phyloP scores from a whole-genome alignment of 495 filamentous ascomycete species.

The Trichoderma virens region DNA sequence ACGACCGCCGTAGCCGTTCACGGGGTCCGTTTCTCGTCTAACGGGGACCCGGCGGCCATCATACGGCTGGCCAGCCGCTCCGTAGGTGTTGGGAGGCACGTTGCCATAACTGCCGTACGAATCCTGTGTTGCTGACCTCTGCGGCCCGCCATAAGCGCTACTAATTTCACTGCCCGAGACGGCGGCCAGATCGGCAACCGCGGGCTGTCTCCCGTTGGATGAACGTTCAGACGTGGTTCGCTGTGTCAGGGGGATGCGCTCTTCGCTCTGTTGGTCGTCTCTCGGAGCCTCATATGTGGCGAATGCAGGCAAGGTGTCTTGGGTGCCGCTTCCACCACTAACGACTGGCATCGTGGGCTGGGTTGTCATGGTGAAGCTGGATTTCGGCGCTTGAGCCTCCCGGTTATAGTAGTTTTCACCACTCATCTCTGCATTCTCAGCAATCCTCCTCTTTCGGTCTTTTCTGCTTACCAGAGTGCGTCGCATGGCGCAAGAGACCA shows the following conservation, averaged over 20 bases:
- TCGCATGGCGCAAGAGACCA: conserved; percentile 95
- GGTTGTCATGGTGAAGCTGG: conserved; percentile 31
- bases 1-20: conserved; percentile 44
- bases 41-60: conserved; percentile 40
- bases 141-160: conserved; percentile 20
- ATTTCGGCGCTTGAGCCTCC: conserved; percentile 40
- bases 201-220: conserved; percentile 17
- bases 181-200: conserved; percentile 26
- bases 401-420: conserved; percentile 84
- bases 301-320: conserved; percentile 63
- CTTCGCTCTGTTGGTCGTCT: conserved; percentile 58
- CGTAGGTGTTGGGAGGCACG: conserved; percentile 39
- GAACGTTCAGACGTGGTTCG: conserved; percentile 47
- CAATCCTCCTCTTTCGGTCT: conserved; percentile 83
- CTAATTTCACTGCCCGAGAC: conserved; percentile 16
- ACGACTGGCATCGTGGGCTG: conserved; percentile 50
- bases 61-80: conserved; percentile 53
- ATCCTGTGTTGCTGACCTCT: conserved; percentile 40
- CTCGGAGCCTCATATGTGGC: conserved; percentile 66
- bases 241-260: conserved; percentile 73
- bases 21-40: conserved; percentile 42
- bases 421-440: conserved; percentile 91
- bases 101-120: conserved; percentile 59
- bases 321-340: conserved; percentile 38
- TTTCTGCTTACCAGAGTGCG: conserved; percentile 87